A percentile compares a stretch with the other conserved stretches of the same genome.
Evolutionary conservation across 352 stramenopile genomes (phyloP).

Genomic region (Thalassiosira livingstoniorum): DNA sequence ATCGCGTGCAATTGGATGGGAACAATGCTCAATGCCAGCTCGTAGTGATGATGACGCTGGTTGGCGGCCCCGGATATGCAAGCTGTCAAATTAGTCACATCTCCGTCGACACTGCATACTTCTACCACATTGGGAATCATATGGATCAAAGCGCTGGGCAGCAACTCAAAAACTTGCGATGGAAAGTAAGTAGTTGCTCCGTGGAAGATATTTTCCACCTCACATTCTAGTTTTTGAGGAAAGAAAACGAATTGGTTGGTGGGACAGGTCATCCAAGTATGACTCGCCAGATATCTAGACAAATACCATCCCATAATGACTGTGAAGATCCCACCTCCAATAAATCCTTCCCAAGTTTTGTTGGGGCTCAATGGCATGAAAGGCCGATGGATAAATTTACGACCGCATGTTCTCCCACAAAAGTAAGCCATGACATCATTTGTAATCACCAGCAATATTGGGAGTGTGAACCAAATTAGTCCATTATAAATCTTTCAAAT

Average conservation of each 20-base stretch:
- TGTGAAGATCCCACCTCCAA: conserved; percentile 95
- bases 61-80: conserved; percentile 70
- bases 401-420: conserved; percentile 86
- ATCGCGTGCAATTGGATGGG: conserved; percentile 94
- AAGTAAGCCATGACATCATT: conserved; percentile 97
- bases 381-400: conserved; percentile 92
- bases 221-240: conserved; percentile 71
- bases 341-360: conserved; percentile 99
- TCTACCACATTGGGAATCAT: conserved; percentile 87
- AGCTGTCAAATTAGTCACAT: conserved; percentile 37
- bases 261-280: conserved; percentile 94
- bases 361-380: conserved; percentile 95
- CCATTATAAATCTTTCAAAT: conserved; percentile 97
- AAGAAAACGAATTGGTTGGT: conserved; percentile 75
- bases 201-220: conserved; percentile 79
- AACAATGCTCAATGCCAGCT: conserved; percentile 72
- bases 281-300: conserved; percentile 90
- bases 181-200: conserved; percentile 85
- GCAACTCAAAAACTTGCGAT: conserved; percentile 85
- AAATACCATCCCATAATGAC: conserved; percentile 94
- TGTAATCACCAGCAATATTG: conserved; percentile 92
- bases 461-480: conserved; percentile 95
- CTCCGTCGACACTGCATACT: conserved; percentile 66
- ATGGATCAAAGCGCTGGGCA: conserved; percentile 84
- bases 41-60: conserved; percentile 80